phyloP scores from a whole-genome alignment of 2,329 filamentous ascomycete species.

The Venturia aucupariae region DNA sequence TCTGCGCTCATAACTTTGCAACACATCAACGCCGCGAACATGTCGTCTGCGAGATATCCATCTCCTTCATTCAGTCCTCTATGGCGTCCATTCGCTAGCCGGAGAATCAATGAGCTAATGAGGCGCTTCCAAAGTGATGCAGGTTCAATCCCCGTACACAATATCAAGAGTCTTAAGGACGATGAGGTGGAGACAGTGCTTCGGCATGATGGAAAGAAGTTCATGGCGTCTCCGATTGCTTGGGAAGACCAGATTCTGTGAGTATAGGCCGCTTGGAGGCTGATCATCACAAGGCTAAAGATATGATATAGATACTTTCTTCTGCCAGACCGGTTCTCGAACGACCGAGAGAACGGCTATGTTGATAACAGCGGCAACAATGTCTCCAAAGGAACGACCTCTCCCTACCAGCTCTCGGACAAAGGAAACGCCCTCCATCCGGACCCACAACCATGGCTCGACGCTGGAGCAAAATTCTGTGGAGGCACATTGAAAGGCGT shows the following conservation, averaged over 20 bases:
- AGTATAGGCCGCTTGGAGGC: neutral
- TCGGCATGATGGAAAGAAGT: neutral
- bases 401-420: conserved; percentile 11
- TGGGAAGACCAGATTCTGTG: conserved; percentile 21
- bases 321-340: conserved; percentile 21
- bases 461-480: conserved; percentile 17
- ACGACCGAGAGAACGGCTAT: conserved; percentile 15
- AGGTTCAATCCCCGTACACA: neutral
- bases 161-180: conserved; percentile 4
- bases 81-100: neutral
- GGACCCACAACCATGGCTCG: conserved; percentile 15
- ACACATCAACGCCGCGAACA: neutral
- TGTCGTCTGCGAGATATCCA: neutral
- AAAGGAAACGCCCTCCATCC: conserved; percentile 14
- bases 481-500: conserved; percentile 20
- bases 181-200: neutral
- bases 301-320: conserved; percentile 18
- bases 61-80: neutral
- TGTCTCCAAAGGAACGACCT: conserved; percentile 5
- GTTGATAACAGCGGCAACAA: neutral
- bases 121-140: neutral
- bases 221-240: conserved; percentile 17
- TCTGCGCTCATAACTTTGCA: neutral
- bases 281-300: neutral
- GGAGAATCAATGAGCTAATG: neutral